Conservation (phyloP, 345 rosid genomes). For the Schrenkiella parvula region DNA sequence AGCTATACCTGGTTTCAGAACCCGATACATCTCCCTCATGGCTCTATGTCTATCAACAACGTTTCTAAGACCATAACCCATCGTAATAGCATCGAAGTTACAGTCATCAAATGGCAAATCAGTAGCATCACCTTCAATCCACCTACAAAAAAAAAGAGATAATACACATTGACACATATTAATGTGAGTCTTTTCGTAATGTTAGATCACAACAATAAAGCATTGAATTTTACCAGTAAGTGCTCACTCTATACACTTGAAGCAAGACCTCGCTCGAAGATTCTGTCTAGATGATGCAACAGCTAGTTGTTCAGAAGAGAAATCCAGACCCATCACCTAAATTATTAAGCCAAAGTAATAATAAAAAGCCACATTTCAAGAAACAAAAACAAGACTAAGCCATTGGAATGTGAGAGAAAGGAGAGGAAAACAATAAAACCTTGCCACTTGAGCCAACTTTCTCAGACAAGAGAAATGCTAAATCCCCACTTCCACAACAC, state of each 20-base stretch:
- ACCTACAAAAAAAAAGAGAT: slow-evolving; percentile 30
- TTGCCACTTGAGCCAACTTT: slow-evolving; percentile 64
- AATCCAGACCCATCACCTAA: slow-evolving; percentile 82
- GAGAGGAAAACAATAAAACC: slow-evolving; percentile 26
- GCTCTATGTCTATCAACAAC: slow-evolving; percentile 59
- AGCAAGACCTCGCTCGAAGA: slow-evolving; percentile 45
- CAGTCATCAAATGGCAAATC: slow-evolving; percentile 68
- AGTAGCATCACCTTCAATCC: slow-evolving; percentile 82
- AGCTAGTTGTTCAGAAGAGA: slow-evolving; percentile 65
- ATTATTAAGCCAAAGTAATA: background rate
- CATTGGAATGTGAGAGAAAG: background rate
- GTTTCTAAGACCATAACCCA: slow-evolving; percentile 86
- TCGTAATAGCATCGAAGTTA: slow-evolving; percentile 71
- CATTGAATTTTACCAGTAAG: slow-evolving; percentile 38
- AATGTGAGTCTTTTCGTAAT: background rate
- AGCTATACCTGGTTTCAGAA: slow-evolving; percentile 67
- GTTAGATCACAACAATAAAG: slow-evolving; percentile 20
- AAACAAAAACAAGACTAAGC: background rate
- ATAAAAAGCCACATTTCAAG: background rate
- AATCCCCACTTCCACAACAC: slow-evolving; percentile 95
- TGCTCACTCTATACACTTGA: slow-evolving; percentile 89
- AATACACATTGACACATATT: background rate
- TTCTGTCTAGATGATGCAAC: slow-evolving; percentile 63
- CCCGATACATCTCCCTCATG: slow-evolving; percentile 65
- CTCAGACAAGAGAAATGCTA: slow-evolving; percentile 77